These are phyloP conservation scores for Lasiodiplodia gonubiensis DNA, from an alignment of 2,329 filamentous ascomycete genomes.

Conservation along the genomic window DNA sequence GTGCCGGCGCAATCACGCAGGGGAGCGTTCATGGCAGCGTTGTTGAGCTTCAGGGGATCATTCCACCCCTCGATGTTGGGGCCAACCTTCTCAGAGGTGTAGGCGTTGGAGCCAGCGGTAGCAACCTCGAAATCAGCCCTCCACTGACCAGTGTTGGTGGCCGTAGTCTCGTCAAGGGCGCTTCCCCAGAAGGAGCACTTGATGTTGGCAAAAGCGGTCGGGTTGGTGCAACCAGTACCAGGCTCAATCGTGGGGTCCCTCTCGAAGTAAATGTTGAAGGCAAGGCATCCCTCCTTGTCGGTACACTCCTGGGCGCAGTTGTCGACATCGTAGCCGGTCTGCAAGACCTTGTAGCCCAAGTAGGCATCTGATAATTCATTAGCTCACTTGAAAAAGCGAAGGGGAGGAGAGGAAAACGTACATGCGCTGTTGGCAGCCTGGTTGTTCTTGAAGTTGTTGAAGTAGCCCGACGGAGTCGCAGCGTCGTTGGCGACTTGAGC, in stretches of 20 bases:
- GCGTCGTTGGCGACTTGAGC: background rate
- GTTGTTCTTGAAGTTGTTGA: slow-evolving; percentile 9
- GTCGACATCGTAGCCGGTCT: slow-evolving; percentile 27
- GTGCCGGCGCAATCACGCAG: slow-evolving; percentile 2
- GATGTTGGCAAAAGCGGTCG: slow-evolving; percentile 16
- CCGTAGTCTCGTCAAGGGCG: slow-evolving; percentile 33
- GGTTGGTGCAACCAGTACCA: slow-evolving; percentile 31
- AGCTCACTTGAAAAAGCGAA: background rate
- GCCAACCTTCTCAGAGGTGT: slow-evolving; percentile 19
- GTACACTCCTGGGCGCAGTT: slow-evolving; percentile 30
- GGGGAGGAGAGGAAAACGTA: background rate
- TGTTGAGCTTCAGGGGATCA: slow-evolving; percentile 29
- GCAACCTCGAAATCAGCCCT: slow-evolving; percentile 32
- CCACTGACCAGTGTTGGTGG: slow-evolving; percentile 37
- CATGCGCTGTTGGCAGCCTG: slow-evolving; percentile 3
- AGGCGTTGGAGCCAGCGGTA: slow-evolving; percentile 34
- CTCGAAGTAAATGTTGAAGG: slow-evolving; percentile 36
- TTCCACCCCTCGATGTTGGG: slow-evolving; percentile 7
- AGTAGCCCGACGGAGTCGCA: background rate
- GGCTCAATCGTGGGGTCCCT: slow-evolving; percentile 31
- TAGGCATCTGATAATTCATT: background rate
- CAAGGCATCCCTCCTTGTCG: slow-evolving; percentile 30
- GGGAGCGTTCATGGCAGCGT: slow-evolving; percentile 40
- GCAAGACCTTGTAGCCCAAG: slow-evolving; percentile 7
- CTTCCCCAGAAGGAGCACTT: slow-evolving; percentile 39